A percentile compares a stretch with the other conserved stretches of the same genome.
These are phyloP conservation scores for Trichosporon sp. DNA, from an alignment of 1,284 basidiomycete genomes.

Conservation along the genomic window DNA sequence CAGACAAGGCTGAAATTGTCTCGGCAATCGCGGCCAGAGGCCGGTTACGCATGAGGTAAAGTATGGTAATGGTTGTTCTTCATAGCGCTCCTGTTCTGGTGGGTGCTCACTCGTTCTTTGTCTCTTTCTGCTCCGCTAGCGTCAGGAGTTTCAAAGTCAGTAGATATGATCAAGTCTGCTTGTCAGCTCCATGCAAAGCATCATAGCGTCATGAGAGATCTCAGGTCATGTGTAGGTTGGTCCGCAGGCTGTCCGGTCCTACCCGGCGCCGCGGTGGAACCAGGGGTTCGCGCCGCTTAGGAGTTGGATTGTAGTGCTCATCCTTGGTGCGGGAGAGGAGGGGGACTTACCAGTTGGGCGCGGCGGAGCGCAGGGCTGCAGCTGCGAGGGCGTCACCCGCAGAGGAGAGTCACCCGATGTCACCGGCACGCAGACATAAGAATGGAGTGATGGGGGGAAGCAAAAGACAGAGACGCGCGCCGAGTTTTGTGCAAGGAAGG, in stretches of 20 bases:
- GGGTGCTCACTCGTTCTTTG: slow-evolving; percentile 22
- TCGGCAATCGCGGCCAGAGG: slow-evolving; percentile 38
- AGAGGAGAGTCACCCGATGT: too few species aligned
- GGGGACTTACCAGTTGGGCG: slow-evolving; percentile 10
- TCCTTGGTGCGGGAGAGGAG: slow-evolving; percentile 23
- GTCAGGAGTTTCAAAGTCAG: background rate
- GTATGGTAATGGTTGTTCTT: slow-evolving; percentile 44
- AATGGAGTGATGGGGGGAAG: background rate
- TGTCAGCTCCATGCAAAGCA: slow-evolving; percentile 13
- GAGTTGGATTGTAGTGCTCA: slow-evolving; percentile 43
- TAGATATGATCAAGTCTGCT: background rate
- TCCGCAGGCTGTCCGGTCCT: slow-evolving; percentile 42
- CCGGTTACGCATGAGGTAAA: slow-evolving; percentile 47
- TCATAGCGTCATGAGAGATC: background rate
- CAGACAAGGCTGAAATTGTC: slow-evolving; percentile 49
- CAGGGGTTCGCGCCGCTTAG: slow-evolving; percentile 38
- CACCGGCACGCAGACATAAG: too few species aligned
- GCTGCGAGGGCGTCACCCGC: too few species aligned
- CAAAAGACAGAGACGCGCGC: background rate
- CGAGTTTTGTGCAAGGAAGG: background rate
- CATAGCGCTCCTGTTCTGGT: slow-evolving; percentile 25
- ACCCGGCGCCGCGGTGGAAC: slow-evolving; percentile 35
- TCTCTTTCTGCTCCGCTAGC: background rate
- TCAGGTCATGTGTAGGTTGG: slow-evolving; percentile 47
- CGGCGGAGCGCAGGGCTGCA: background rate